A percentile compares a stretch with the other conserved stretches of the same genome.
Conservation (phyloP, 2,329 filamentous ascomycete genomes). For the Ramichloridium luteum region DNA sequence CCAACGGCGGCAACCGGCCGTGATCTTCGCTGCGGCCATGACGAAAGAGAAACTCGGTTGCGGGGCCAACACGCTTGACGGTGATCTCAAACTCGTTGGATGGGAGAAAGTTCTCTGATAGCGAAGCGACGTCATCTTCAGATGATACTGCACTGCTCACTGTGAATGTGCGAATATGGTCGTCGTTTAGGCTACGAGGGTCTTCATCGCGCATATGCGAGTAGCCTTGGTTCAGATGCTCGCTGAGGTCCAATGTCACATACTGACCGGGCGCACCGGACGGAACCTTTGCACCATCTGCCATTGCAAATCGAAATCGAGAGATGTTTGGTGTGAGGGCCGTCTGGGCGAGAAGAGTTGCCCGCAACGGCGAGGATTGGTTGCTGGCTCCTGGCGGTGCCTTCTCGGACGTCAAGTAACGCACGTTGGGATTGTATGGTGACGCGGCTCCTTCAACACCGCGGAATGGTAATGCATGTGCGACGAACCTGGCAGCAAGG, state of each 20-base stretch:
- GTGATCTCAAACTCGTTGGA: conserved; percentile 57
- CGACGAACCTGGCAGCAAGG: conserved; percentile 49
- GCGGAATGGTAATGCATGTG: conserved; percentile 54
- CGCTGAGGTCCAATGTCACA: conserved; percentile 59
- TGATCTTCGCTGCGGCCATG: conserved; percentile 10
- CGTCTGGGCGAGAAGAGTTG: conserved; percentile 47
- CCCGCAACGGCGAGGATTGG: conserved; percentile 27
- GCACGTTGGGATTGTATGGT: conserved; percentile 68
- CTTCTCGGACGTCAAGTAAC: conserved; percentile 51
- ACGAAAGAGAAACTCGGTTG: conserved; percentile 53
- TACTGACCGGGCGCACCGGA: conserved; percentile 62
- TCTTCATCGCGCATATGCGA: conserved; percentile 75
- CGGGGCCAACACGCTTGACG: conserved; percentile 54
- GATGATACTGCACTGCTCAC: conserved; percentile 45
- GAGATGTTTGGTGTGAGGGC: conserved; percentile 54
- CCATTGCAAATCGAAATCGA: conserved; percentile 48
- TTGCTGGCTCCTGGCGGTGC: conserved; percentile 9
- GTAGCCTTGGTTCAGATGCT: conserved; percentile 60
- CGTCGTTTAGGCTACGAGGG: conserved; percentile 69
- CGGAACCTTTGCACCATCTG: conserved; percentile 20
- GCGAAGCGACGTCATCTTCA: too few species aligned
- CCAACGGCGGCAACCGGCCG: conserved; percentile 36
- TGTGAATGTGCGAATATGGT: conserved; percentile 74
- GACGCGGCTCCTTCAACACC: conserved; percentile 48
- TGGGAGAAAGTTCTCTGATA: conserved; percentile 12